phyloP scores from a whole-genome alignment of 768 basidiomycete genomes.

The Tricholoma sp. region DNA sequence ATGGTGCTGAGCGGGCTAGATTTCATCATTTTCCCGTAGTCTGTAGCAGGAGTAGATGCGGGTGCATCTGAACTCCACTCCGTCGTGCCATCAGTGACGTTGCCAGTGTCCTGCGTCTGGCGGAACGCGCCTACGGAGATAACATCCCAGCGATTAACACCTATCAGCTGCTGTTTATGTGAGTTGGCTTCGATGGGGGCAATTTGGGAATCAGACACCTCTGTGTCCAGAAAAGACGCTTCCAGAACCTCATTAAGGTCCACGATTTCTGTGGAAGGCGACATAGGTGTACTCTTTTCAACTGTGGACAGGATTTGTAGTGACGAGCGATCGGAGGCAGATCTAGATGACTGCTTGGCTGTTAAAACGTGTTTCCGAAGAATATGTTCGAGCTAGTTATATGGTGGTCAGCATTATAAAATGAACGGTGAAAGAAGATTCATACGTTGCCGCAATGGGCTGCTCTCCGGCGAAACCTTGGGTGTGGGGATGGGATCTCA shows the following conservation, averaged over 20 bases:
- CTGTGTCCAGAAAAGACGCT: conserved; percentile 62
- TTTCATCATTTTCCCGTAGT: conserved; percentile 47
- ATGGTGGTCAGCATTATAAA: conserved; percentile 7
- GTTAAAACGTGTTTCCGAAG: conserved; percentile 29
- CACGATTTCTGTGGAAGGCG: conserved; percentile 47
- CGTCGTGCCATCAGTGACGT: conserved; percentile 12
- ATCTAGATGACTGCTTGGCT: conserved; percentile 21
- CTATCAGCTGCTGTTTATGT: conserved; percentile 35
- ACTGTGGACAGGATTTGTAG: conserved; percentile 9
- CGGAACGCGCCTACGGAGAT: conserved; percentile 73
- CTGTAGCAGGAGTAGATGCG: conserved; percentile 24
- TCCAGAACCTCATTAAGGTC: conserved; percentile 76
- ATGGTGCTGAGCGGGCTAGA: conserved; percentile 52
- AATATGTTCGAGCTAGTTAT: conserved; percentile 30
- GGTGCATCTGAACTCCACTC: conserved; percentile 34
- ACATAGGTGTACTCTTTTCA: conserved; percentile 15
- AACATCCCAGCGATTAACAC: conserved; percentile 65
- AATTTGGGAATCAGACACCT: conserved; percentile 33
- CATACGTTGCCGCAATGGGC: conserved; percentile 33
- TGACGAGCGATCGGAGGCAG: conserved; percentile 18
- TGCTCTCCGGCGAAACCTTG: conserved; percentile 28
- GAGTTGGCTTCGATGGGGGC: conserved; percentile 31
- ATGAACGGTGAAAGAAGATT: conserved; percentile 7
- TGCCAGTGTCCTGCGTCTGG: conserved; percentile 43
- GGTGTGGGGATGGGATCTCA: conserved; percentile 49